Evolutionary conservation across 2,329 filamentous ascomycete species (phyloP), one percentile per base, ranked within the genome.

Genomic region (Claviceps capensis): DNA sequence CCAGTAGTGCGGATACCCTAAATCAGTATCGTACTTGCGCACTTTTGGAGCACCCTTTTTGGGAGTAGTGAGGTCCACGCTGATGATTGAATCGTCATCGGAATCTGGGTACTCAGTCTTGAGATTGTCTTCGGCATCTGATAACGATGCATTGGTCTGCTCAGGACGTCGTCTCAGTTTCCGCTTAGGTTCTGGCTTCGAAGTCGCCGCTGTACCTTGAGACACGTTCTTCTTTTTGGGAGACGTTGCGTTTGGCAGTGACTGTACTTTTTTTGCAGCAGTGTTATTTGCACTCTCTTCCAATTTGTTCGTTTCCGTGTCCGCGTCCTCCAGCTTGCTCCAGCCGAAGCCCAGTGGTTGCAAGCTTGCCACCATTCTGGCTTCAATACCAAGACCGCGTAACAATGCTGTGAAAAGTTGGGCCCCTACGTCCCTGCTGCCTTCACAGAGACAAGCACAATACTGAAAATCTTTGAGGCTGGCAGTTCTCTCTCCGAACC

Each of bases 1-100:
- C 93, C 93, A 98, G 65, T 97, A 97, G 49, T 86, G 85, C 1
- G 93, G 90, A 57, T 84, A 93, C 2, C 83, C 79, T 30, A 96
- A 73, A 58, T 95, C 89, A 19, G 76, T 74, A 59, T 95, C 88
- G 59, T 83, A 86, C 51, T 75, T 73, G 53, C 73, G 75, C 26
- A 62, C 61, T 48, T 61, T 63, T 6, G 59, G 60, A 41, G 65
- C 67, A 57, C 43, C 51, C 30, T 69, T 76, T 49, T 65, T 67
- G 5, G 71, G 67, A 2, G 67, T 34, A 34, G 3, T 66, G 8
- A 68, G 56, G 36, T 72, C 68, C 19, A 83, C 57, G 52, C 85
- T 79, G 7, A 83, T 66, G 1, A 82, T 69, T 0, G 79, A 79
- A 7, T 81, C 73, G 49, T 82, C 76, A 51, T 81, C 78, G 47